A percentile compares a stretch with the other conserved stretches of the same genome.
These are phyloP conservation scores for Coemansia reversa DNA, from an alignment of 192 early-diverging fungal species.

Conservation along the genomic window DNA sequence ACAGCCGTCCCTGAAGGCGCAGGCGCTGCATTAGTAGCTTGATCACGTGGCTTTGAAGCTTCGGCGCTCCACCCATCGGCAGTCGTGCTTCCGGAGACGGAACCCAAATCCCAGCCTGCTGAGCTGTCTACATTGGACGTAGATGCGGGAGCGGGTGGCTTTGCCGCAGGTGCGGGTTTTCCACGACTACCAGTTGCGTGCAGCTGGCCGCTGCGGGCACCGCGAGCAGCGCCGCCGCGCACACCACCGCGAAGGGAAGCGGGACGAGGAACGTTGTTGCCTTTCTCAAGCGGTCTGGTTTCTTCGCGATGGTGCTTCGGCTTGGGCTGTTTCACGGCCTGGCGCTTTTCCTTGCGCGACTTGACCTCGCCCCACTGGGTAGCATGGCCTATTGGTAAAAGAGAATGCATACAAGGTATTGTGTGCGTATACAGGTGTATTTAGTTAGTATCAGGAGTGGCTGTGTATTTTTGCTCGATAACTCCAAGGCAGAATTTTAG, in stretches of 20 bases:
- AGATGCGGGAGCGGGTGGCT: slow-evolving; percentile 12
- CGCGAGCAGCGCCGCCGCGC: slow-evolving; percentile 70
- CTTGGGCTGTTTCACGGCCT: slow-evolving; percentile 33
- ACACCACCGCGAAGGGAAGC: slow-evolving; percentile 59
- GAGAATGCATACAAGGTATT: not conserved
- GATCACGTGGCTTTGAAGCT: slow-evolving; percentile 14
- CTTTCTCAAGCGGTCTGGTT: slow-evolving; percentile 45
- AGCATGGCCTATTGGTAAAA: slow-evolving; percentile 63
- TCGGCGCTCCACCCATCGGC: slow-evolving; percentile 16
- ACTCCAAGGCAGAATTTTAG: not conserved
- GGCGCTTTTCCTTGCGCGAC: slow-evolving; percentile 59
- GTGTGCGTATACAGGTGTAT: not conserved
- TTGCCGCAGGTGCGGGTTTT: slow-evolving; percentile 34
- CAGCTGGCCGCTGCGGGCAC: slow-evolving; percentile 59
- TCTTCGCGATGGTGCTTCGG: slow-evolving; percentile 55
- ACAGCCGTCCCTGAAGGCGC: slow-evolving; percentile 3
- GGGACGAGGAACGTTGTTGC: slow-evolving; percentile 57
- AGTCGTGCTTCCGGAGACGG: slow-evolving; percentile 14
- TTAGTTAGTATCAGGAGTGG: not conserved
- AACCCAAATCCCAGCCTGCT: slow-evolving; percentile 42
- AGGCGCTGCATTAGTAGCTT: slow-evolving; percentile 4
- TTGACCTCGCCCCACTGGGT: slow-evolving; percentile 88
- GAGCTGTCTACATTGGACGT: slow-evolving; percentile 7
- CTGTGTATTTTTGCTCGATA: not conserved
- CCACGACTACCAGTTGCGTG: slow-evolving; percentile 42